Percentiles rank a stretch among this genome's conserved stretches.
These are phyloP conservation scores for Hypholoma sublateritium DNA, from an alignment of 768 basidiomycete genomes.

Conservation along the genomic window DNA sequence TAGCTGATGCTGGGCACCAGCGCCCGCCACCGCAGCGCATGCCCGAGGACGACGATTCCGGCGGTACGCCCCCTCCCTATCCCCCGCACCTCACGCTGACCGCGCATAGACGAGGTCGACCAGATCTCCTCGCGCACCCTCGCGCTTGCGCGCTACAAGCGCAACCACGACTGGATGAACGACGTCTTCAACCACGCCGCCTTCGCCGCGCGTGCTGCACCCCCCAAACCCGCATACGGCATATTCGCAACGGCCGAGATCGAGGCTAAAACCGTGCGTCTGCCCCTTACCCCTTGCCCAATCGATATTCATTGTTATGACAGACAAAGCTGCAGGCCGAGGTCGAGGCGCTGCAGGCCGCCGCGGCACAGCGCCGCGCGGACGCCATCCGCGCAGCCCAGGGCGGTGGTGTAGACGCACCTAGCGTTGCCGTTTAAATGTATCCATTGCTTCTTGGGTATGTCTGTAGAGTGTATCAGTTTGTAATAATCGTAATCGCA, in stretches of 20 bases:
- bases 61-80: constrained; percentile 39
- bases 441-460: background rate
- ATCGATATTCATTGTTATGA: background rate
- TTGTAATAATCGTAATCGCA: background rate
- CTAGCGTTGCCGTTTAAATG: background rate
- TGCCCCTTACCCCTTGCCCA: background rate
- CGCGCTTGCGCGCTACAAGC: constrained; percentile 68
- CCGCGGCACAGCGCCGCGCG: constrained; percentile 41
- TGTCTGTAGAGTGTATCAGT: background rate
- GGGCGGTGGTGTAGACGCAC: background rate
- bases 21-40: constrained; percentile 30
- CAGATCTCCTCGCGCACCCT: constrained; percentile 71
- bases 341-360: constrained; percentile 52
- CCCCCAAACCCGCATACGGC: constrained; percentile 47
- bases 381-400: constrained; percentile 37
- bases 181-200: constrained; percentile 77
- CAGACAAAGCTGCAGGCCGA: constrained; percentile 58
- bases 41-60: constrained; percentile 64
- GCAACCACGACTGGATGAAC: constrained; percentile 85
- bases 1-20: constrained; percentile 18
- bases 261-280: constrained; percentile 50
- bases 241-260: constrained; percentile 60
- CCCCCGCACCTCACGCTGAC: background rate
- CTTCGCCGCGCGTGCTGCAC: constrained; percentile 51
- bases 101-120: constrained; percentile 57